A percentile compares a stretch with the other conserved stretches of the same genome.
Conservation (phyloP, 768 basidiomycete genomes). For the Lactarius pseudohatsudake region DNA sequence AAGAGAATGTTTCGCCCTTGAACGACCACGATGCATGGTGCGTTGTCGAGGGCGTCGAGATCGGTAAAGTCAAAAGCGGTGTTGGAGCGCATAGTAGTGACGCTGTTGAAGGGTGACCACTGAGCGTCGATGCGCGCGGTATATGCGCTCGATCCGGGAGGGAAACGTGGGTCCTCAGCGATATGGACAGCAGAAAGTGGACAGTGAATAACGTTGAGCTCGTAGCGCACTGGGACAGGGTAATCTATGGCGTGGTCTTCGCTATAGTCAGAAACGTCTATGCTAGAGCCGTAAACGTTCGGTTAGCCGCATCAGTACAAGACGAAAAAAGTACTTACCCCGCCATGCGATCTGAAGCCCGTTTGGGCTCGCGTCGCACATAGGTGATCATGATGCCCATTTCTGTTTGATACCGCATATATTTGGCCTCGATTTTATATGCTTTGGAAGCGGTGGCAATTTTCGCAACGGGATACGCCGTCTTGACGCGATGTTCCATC, state of each 20-base stretch:
- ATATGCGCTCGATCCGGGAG: slow-evolving; percentile 24
- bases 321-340: slow-evolving; percentile 4
- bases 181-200: slow-evolving; percentile 24
- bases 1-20: slow-evolving; percentile 21
- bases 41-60: slow-evolving; percentile 20
- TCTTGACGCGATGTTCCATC: slow-evolving; percentile 30
- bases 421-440: slow-evolving; percentile 28
- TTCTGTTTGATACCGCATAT: slow-evolving; percentile 16
- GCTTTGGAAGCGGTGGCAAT: slow-evolving; percentile 18
- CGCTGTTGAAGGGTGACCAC: slow-evolving; percentile 13
- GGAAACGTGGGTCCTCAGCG: slow-evolving; percentile 27
- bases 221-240: slow-evolving; percentile 27
- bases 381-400: slow-evolving; percentile 28
- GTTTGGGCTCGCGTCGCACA: slow-evolving; percentile 25
- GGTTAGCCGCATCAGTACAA: neutral
- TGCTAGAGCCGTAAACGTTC: slow-evolving; percentile 1
- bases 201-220: slow-evolving; percentile 25
- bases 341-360: slow-evolving; percentile 13
- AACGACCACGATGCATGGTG: slow-evolving; percentile 16
- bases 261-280: slow-evolving; percentile 27
- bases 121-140: slow-evolving; percentile 16
- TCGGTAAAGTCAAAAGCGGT: slow-evolving; percentile 25
- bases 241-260: slow-evolving; percentile 25
- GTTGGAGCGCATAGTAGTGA: slow-evolving; percentile 22
- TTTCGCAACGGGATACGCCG: slow-evolving; percentile 27